Base-by-base conservation (phyloP, 371 early-diverging fungal species). In the Mucor circinelloides region DNA sequence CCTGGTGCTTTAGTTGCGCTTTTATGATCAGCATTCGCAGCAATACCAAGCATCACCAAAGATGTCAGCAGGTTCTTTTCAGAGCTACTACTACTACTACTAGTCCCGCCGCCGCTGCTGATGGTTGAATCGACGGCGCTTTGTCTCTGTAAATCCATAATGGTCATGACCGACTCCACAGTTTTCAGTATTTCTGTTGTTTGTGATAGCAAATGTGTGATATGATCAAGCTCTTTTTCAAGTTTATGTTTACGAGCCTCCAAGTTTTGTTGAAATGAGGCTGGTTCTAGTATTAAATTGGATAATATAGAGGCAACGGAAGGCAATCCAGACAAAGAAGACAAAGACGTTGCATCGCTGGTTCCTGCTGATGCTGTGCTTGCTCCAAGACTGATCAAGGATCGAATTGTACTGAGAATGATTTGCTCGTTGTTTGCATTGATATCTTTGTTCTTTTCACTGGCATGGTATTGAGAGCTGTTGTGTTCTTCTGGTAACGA, bases 121-220 rank as follows among this genome's bases (percentile, higher is more conserved):
- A 25, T 7, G 27, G 52, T n/a, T 8, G 62, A 21, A 10, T 23
- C 13, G 1, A 13, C 2, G 15, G 27, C 8, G 9, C 38, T 27
- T 23, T 56, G 42, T 10, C 15, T 32, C 13, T 65, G 65, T 32
- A 69, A 23, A n/a, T 69, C 60, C 55, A 69, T 38, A 12, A 69
- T 69, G 7, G 60, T 36, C 31, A 78, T 63, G 21, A 78, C 70
- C 19, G 74, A 66, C 23, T 81, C 82, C 8, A 81, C 63, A 2
- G 69, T 72, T 13, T 75, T 70, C 3, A 81, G 62, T 10, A 81
- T 65, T n/a, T 70, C 74, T 13, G 63, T 72, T 25, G 82, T 71
- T 31, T 81, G 77, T 13, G 72, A 72, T 17, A 81, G 48, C 13
- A 81, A 50, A 0, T 38, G 15, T 3, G 72, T 77, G 57, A 81